These are phyloP conservation scores for Penicillium steckii DNA, from an alignment of 495 filamentous ascomycete species.

Conservation along the genomic window DNA sequence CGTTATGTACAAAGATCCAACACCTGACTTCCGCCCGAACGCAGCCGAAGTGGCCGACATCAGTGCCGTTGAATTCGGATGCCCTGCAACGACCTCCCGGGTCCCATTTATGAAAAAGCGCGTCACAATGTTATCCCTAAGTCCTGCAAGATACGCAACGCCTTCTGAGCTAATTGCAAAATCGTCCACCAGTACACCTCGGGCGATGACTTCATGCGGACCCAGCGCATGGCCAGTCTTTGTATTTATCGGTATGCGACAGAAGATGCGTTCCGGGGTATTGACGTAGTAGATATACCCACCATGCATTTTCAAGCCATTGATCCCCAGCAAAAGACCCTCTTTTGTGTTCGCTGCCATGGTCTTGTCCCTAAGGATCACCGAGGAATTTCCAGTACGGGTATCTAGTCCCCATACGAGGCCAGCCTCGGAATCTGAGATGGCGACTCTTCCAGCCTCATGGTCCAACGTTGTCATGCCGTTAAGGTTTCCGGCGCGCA, in stretches of 20 bases:
- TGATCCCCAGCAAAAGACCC: not conserved
- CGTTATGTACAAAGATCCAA: constrained; percentile 2
- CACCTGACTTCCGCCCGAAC: too few species aligned
- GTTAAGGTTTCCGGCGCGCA: too few species aligned
- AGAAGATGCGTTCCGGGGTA: too few species aligned
- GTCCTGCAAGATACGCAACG: constrained; percentile 4
- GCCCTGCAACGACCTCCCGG: too few species aligned
- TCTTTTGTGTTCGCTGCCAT: constrained; percentile 32
- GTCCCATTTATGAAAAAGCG: not conserved
- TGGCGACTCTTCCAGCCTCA: constrained; percentile 12
- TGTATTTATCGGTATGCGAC: not conserved
- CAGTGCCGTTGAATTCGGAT: too few species aligned
- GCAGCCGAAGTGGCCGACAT: too few species aligned
- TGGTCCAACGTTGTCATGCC: not conserved
- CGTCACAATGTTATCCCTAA: constrained; percentile 1
- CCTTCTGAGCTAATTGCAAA: constrained; percentile 4
- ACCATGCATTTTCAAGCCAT: too few species aligned
- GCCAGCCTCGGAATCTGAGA: constrained; percentile 37
- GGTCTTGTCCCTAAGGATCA: constrained; percentile 33
- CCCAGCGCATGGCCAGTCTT: constrained; percentile 15
- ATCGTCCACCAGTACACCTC: constrained; percentile 1
- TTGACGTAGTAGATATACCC: too few species aligned
- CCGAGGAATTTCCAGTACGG: constrained; percentile 29
- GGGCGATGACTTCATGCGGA: constrained; percentile 3
- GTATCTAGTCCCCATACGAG: constrained; percentile 36